A percentile compares a stretch with the other conserved stretches of the same genome.
Evolutionary conservation across 495 filamentous ascomycete species (phyloP).

Genomic region (Neurospora hispaniola): DNA sequence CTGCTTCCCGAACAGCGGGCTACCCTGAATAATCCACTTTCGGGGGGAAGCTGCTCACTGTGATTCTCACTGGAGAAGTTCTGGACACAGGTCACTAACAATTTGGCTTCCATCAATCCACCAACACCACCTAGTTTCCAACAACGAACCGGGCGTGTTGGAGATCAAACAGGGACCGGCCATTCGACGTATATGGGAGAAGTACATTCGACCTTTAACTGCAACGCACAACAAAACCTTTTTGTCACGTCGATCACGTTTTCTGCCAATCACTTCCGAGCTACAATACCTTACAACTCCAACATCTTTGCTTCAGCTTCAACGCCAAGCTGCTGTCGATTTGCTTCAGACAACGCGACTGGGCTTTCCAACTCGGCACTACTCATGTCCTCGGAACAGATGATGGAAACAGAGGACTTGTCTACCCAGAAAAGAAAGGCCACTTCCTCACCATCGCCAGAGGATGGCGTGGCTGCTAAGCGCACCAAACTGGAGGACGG

Average conservation of each 20-base stretch:
- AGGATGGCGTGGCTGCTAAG: conserved; percentile 10
- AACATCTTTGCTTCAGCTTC: neutral
- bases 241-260: neutral
- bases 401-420: neutral
- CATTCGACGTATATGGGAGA: neutral
- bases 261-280: neutral
- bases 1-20: neutral
- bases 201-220: neutral
- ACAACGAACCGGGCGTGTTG: neutral
- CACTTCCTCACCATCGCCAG: conserved; percentile 6
- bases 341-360: neutral
- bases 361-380: neutral
- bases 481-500: conserved; percentile 10
- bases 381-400: neutral
- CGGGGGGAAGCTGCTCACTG: neutral
- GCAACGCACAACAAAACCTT: neutral
- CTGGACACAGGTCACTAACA: neutral
- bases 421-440: conserved; percentile 17
- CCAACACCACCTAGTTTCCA: neutral
- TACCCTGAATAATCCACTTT: neutral
- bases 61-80: neutral
- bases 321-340: neutral
- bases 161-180: neutral
- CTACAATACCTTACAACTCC: neutral
- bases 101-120: neutral